Evolutionary conservation across 2,329 filamentous ascomycete species (phyloP).

Genomic region (Exophiala oligosperma): DNA sequence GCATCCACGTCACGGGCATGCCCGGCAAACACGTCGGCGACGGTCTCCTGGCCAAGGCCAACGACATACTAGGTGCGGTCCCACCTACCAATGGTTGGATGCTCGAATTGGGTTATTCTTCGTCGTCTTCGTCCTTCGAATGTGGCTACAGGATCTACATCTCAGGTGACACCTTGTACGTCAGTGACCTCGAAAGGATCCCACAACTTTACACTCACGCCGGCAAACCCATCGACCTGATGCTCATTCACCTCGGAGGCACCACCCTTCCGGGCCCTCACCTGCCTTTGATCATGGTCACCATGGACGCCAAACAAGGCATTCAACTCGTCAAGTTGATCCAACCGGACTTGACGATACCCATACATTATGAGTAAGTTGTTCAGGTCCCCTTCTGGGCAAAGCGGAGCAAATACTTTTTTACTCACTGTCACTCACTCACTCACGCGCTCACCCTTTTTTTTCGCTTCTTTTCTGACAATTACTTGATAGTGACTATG

Average conservation of each 20-base stretch:
- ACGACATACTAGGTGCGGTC: constrained; percentile 50
- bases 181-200: constrained; percentile 63
- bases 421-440: neutral
- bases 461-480: neutral
- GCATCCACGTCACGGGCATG: constrained; percentile 61
- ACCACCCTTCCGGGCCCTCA: constrained; percentile 64
- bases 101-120: constrained; percentile 58
- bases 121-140: constrained; percentile 36
- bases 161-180: constrained; percentile 64
- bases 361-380: constrained; percentile 59
- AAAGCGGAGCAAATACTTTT: too few species aligned
- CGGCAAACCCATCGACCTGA: constrained; percentile 60
- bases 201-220: constrained; percentile 51
- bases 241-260: constrained; percentile 66
- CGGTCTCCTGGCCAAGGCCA: constrained; percentile 44
- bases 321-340: constrained; percentile 61
- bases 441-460: neutral
- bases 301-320: constrained; percentile 66
- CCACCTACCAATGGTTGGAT: constrained; percentile 69
- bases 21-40: constrained; percentile 63
- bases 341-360: constrained; percentile 62
- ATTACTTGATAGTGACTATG: constrained; percentile 51
- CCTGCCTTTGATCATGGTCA: constrained; percentile 64
- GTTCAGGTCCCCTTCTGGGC: neutral
- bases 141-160: constrained; percentile 64